A percentile compares a stretch with the other conserved stretches of the same genome.
These are phyloP conservation scores for Ophiognomonia clavigignenti-juglandacearum DNA, from an alignment of 2,329 filamentous ascomycete genomes.

Conservation along the genomic window DNA sequence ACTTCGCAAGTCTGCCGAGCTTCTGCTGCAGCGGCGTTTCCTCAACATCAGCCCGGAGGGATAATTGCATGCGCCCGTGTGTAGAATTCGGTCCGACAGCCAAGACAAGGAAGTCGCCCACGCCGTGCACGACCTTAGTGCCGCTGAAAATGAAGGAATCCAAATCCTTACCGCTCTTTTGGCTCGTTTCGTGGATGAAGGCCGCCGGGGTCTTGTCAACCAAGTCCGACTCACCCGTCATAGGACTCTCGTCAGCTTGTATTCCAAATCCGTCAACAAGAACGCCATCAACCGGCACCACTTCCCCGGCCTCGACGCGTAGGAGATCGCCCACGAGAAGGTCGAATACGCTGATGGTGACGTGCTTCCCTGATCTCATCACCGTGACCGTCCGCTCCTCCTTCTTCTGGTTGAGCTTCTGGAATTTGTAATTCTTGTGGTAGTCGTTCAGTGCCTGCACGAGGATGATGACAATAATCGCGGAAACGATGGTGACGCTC, in stretches of 20 bases:
- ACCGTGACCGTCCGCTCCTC: slow-evolving; percentile 59
- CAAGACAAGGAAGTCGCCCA: slow-evolving; percentile 70
- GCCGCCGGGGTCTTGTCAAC: slow-evolving; percentile 64
- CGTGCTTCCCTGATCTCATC: slow-evolving; percentile 58
- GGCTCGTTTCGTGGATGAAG: slow-evolving; percentile 59
- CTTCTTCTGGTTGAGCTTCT: slow-evolving; percentile 53
- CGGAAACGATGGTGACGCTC: slow-evolving; percentile 56
- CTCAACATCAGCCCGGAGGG: slow-evolving; percentile 67
- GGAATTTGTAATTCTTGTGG: slow-evolving; percentile 58
- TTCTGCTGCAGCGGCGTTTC: slow-evolving; percentile 74
- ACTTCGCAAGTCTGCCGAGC: slow-evolving; percentile 69
- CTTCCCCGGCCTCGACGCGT: slow-evolving; percentile 63
- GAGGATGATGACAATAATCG: slow-evolving; percentile 56
- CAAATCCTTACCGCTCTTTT: slow-evolving; percentile 63
- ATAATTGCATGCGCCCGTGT: slow-evolving; percentile 71
- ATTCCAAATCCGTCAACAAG: slow-evolving; percentile 69
- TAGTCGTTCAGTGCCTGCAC: slow-evolving; percentile 59
- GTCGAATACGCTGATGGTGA: slow-evolving; percentile 57
- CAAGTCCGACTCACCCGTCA: slow-evolving; percentile 74
- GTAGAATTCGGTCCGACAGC: slow-evolving; percentile 69
- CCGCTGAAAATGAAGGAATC: slow-evolving; percentile 86
- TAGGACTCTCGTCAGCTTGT: slow-evolving; percentile 73
- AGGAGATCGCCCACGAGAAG: slow-evolving; percentile 63
- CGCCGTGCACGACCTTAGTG: slow-evolving; percentile 70
- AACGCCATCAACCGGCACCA: slow-evolving; percentile 69